Evolutionary conservation across 73 alveolate genomes (phyloP).

Genomic region (Blepharisma stoltei): DNA sequence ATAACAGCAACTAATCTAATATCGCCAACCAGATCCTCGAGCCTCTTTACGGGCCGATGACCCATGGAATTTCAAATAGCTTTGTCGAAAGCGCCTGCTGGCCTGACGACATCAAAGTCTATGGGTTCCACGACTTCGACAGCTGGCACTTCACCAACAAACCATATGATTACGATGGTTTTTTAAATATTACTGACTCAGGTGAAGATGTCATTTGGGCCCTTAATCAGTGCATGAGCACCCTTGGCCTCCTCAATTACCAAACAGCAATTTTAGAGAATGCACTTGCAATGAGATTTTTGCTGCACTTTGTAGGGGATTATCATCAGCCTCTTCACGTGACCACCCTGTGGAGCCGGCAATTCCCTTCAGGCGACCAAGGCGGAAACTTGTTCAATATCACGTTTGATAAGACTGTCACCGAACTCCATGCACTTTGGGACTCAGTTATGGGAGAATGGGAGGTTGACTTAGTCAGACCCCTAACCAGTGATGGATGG

Average conservation of each 20-base stretch:
- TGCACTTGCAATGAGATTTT: conserved; percentile 46
- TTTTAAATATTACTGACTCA: conserved; percentile 14
- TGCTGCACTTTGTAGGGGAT: conserved; percentile 70
- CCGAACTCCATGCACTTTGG: conserved; percentile 41
- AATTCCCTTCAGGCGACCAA: conserved; percentile 56
- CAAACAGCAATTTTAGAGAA: conserved; percentile 32
- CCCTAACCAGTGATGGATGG: conserved; percentile 33
- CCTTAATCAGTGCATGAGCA: conserved; percentile 15
- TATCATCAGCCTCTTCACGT: conserved; percentile 71
- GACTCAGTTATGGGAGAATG: conserved; percentile 9
- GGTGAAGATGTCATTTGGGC: conserved; percentile 21
- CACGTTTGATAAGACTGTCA: conserved; percentile 29
- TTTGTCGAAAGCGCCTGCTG: conserved; percentile 60
- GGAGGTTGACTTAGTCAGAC: not conserved
- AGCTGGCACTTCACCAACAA: conserved; percentile 54
- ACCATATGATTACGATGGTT: conserved; percentile 39
- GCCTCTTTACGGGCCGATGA: conserved; percentile 6
- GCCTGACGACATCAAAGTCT: conserved; percentile 57
- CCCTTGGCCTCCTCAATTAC: not conserved
- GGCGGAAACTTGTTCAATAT: conserved; percentile 61
- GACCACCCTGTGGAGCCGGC: conserved; percentile 31
- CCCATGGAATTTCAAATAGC: conserved; percentile 11
- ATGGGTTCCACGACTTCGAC: conserved; percentile 35
- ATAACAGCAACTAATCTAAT: too few relatives aligned
- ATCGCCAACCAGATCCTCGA: not conserved